Evolutionary conservation across 139 green algal species (phyloP), one percentile per base, ranked within the genome.

Genomic region (Zygnema circumcarinatum): DNA sequence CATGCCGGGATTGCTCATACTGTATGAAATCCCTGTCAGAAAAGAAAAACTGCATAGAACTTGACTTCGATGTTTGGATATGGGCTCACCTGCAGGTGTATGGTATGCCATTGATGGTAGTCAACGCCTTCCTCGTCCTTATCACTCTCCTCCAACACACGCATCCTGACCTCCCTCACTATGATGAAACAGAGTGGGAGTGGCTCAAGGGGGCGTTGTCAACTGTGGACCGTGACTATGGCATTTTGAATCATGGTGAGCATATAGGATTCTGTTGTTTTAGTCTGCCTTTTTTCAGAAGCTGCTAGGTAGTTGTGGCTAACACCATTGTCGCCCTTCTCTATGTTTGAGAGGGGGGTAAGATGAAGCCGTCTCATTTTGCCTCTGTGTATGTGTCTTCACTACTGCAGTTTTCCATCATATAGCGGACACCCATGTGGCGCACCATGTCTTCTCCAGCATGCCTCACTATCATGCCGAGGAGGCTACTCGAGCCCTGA

Each of bases 401-500:
- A 25, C 16, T 62, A 38, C 16, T 7, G 69, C 81, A 84, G 87
- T 89, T 29, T 79, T 81, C 53, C 88, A 93, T 62, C 75, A 84
- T 94, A 98, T 98, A 81, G 92, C 92, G 1, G 96, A 98, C 93
- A 98, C 95, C 0, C 96, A 98, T 84, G 96, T 98, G 38, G 85
- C 91, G 0, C 96, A 98, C 92, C 96, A 98, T 92, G 92, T 98
- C 29, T 98, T 98, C 93, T 96, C 94, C 54, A 85, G 90, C 54
- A 97, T 98, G 89, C 96, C 96, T 32, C 95, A 98, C 93, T 98
- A 98, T 93, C 94, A 98, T 88, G 95, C 95, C 0, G 31, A 95
- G 90, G 94, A 98, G 89, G 96, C 95, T 20, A 98, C 95, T 0
- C 38, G 92, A 81, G 94, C 93, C 29, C 81, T 91, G 53, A 91